These are phyloP conservation scores for Xylaria castorea DNA, from an alignment of 495 filamentous ascomycete species.

Conservation along the genomic window DNA sequence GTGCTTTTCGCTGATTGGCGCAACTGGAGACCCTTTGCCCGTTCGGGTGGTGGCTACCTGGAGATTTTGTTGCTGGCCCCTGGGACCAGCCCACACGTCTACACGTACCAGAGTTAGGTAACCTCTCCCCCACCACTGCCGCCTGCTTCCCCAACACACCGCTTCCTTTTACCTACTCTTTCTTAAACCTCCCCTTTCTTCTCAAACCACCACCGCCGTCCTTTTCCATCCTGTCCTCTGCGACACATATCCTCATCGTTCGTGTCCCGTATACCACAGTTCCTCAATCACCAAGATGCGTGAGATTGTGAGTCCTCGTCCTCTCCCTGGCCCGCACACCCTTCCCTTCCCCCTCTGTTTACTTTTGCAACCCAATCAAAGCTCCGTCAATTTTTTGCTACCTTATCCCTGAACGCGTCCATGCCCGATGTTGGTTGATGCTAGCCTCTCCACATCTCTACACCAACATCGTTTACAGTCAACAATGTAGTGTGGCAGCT, in stretches of 20 bases:
- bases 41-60: constrained; percentile 21
- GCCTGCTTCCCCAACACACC: constrained; percentile 34
- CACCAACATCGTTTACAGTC: not conserved
- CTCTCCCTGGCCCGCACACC: constrained; percentile 19
- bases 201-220: constrained; percentile 32
- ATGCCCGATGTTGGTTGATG: constrained; percentile 31
- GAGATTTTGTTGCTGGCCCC: constrained; percentile 16
- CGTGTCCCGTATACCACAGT: constrained; percentile 37
- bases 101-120: constrained; percentile 20
- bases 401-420: constrained; percentile 75
- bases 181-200: constrained; percentile 37
- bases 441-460: constrained; percentile 50
- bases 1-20: constrained; percentile 13
- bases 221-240: constrained; percentile 29
- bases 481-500: not conserved
- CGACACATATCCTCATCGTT: constrained; percentile 34
- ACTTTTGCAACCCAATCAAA: constrained; percentile 77
- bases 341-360: constrained; percentile 46
- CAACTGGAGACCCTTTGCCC: not conserved
- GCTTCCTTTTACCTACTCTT: constrained; percentile 43
- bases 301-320: constrained; percentile 80
- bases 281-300: constrained; percentile 70
- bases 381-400: constrained; percentile 36
- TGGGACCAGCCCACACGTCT: constrained; percentile 32
- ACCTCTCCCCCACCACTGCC: constrained; percentile 35